phyloP scores from a whole-genome alignment of 1,284 basidiomycete species.

The Entoloma clypeatum region DNA sequence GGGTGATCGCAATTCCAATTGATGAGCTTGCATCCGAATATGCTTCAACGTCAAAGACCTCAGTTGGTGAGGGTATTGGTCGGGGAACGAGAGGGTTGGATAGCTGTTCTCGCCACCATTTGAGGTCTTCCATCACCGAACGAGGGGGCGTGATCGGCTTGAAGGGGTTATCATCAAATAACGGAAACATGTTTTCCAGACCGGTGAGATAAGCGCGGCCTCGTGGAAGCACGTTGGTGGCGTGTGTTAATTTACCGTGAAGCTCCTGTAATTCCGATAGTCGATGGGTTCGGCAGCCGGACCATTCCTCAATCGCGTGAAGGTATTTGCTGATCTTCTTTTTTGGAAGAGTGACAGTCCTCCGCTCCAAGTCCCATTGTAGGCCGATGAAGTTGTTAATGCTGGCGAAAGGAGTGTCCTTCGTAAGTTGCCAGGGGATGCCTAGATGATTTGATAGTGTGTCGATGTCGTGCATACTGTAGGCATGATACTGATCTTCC shows the following conservation, averaged over 20 bases:
- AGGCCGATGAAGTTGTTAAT: conserved; percentile 29
- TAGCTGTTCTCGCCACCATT: conserved; percentile 36
- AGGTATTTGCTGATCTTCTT: conserved; percentile 30
- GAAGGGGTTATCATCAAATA: conserved; percentile 25
- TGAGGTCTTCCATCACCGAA: conserved; percentile 21
- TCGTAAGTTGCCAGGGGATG: conserved; percentile 30
- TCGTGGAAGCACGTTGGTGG: too few relatives aligned
- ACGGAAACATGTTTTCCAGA: conserved; percentile 26
- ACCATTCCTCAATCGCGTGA: conserved; percentile 23
- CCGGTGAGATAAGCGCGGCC: too few relatives aligned
- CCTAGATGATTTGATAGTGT: conserved; percentile 25
- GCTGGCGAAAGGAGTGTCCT: conserved; percentile 26
- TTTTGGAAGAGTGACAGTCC: conserved; percentile 21
- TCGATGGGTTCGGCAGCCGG: conserved; percentile 9
- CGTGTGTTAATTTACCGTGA: too few relatives aligned
- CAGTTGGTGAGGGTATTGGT: conserved; percentile 26
- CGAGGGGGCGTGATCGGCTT: conserved; percentile 22
- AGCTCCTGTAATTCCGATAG: conserved; percentile 23
- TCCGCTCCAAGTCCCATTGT: conserved; percentile 26
- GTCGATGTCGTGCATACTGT: conserved; percentile 28
- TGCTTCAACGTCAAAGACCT: conserved; percentile 25
- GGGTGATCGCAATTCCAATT: conserved; percentile 32
- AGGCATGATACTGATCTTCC: conserved; percentile 18
- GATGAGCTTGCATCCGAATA: conserved; percentile 41
- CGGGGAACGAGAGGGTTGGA: conserved; percentile 6